Conservation (phyloP, 345 rosid species). For the Dipteronia dyeriana region DNA sequence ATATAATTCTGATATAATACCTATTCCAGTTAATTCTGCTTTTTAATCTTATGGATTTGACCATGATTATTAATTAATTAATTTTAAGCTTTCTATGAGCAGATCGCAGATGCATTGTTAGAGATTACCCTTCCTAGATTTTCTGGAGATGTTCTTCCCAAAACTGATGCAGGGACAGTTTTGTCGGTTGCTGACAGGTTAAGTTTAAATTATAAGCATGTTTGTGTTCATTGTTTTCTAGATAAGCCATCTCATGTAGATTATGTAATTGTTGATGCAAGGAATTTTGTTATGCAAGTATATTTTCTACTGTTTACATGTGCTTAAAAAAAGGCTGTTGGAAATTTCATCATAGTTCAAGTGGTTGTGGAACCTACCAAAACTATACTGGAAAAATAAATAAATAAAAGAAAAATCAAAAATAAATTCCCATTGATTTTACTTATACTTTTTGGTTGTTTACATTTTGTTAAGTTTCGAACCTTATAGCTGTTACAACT, state of each 20-base stretch:
- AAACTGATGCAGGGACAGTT: slow-evolving; percentile 81
- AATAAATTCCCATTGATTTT: neutral
- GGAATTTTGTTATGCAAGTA: neutral
- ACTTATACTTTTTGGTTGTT: neutral
- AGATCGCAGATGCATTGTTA: slow-evolving; percentile 91
- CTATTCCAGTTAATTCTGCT: slow-evolving; percentile 8
- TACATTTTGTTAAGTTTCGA: neutral
- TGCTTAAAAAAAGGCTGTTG: too few relatives aligned
- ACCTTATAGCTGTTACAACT: neutral
- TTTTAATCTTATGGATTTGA: slow-evolving; percentile 3
- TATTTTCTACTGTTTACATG: neutral
- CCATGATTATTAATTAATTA: neutral
- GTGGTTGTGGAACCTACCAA: neutral
- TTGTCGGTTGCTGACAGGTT: slow-evolving; percentile 95
- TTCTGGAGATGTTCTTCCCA: slow-evolving; percentile 86
- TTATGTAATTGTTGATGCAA: neutral
- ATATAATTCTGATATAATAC: neutral
- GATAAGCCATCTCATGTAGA: neutral
- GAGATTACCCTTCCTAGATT: slow-evolving; percentile 87
- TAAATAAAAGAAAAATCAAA: neutral
- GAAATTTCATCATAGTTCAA: neutral
- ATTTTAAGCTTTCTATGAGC: slow-evolving; percentile 26
- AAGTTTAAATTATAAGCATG: slow-evolving; percentile 21
- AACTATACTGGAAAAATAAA: neutral
- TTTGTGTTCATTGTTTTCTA: neutral